Percentiles rank a stretch among this genome's conserved stretches.
These are phyloP conservation scores for Yamadazyma dushanensis DNA, from an alignment of 1,139 yeast genomes.

Conservation along the genomic window DNA sequence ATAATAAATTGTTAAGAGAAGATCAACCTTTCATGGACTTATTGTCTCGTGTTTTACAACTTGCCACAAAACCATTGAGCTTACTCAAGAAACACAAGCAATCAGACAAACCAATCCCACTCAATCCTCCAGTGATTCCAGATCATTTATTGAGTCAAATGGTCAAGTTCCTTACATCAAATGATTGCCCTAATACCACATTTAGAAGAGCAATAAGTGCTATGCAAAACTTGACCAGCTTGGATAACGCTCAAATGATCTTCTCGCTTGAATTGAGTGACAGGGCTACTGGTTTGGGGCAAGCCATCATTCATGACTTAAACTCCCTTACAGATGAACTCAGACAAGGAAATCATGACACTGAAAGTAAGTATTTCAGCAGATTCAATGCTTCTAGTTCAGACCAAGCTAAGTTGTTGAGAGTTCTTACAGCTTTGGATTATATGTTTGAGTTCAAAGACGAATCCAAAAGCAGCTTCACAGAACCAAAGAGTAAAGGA, in stretches of 20 bases:
- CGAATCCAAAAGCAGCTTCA: conserved; percentile 12
- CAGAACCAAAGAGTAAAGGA: conserved; percentile 10
- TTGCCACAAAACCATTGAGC: conserved; percentile 72
- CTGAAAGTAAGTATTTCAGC: conserved; percentile 55
- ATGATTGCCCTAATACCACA: conserved; percentile 83
- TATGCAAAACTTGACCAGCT: conserved; percentile 72
- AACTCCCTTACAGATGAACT: conserved; percentile 51
- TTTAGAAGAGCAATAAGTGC: conserved; percentile 83
- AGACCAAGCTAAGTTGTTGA: conserved; percentile 80
- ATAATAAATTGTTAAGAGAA: conserved; percentile 61
- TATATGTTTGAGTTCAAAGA: conserved; percentile 62
- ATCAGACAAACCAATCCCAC: conserved; percentile 25
- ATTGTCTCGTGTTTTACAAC: conserved; percentile 71
- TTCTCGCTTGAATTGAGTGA: conserved; percentile 71
- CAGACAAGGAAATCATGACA: conserved; percentile 37
- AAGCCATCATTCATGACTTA: conserved; percentile 57
- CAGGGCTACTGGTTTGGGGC: conserved; percentile 64
- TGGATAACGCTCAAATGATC: conserved; percentile 61
- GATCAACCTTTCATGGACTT: conserved; percentile 78
- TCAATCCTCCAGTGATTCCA: conserved; percentile 64
- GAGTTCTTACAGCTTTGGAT: conserved; percentile 87
- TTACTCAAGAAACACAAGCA: conserved; percentile 36
- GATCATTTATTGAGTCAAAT: conserved; percentile 61
- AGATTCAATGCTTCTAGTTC: conserved; percentile 81
- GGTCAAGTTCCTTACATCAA: conserved; percentile 72